These are phyloP conservation scores for Laguncularia racemosa DNA, from an alignment of 345 rosid species.

Conservation along the genomic window DNA sequence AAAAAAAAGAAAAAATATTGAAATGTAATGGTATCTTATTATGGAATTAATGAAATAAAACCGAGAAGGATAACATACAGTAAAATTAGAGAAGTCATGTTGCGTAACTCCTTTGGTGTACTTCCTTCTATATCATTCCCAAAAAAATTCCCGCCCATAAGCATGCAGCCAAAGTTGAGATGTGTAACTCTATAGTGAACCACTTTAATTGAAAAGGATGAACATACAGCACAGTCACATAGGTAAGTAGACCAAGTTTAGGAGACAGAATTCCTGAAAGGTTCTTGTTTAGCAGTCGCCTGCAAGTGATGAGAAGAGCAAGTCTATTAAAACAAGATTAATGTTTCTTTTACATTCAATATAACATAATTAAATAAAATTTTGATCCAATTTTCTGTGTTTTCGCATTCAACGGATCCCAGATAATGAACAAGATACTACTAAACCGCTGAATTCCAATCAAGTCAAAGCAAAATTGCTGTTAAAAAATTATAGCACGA, in stretches of 20 bases:
- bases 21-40: too few species aligned
- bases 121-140: constrained; percentile 77
- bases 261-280: constrained; percentile 79
- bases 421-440: too few species aligned
- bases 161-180: constrained; percentile 10
- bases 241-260: constrained; percentile 60
- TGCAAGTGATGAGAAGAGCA: constrained; percentile 16
- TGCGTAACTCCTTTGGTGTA: constrained; percentile 86
- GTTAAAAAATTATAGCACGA: too few species aligned
- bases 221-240: constrained; percentile 40
- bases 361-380: too few species aligned
- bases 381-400: too few species aligned
- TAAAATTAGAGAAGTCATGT: constrained; percentile 56
- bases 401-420: too few species aligned
- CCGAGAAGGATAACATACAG: constrained; percentile 41
- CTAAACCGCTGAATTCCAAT: too few species aligned
- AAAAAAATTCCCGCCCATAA: constrained; percentile 69
- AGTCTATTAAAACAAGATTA: neutral
- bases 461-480: too few species aligned
- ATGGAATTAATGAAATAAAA: too few species aligned
- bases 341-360: constrained; percentile 5
- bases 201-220: neutral
- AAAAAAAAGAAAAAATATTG: too few species aligned
- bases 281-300: constrained; percentile 69
- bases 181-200: constrained; percentile 8